Percentiles rank a stretch among this genome's conserved stretches.
Evolutionary conservation across 352 stramenopile genomes (phyloP).

Genomic region (Globisporangium uncinulatum): DNA sequence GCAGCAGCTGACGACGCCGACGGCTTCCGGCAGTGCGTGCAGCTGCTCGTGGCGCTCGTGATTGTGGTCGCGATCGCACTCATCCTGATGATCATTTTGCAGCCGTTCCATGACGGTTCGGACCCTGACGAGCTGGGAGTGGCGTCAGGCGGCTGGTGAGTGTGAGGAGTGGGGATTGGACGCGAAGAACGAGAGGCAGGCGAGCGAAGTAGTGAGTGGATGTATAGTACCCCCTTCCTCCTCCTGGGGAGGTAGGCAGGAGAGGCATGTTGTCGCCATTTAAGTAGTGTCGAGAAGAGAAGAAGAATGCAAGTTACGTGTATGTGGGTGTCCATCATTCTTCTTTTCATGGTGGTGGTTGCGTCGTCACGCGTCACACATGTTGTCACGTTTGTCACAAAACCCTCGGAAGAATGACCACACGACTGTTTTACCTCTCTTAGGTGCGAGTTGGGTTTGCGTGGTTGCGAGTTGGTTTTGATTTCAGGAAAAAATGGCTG

Average conservation of each 20-base stretch:
- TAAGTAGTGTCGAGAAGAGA: too few relatives aligned
- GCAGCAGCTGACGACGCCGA: slow-evolving; percentile 26
- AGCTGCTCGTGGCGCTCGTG: slow-evolving; percentile 69
- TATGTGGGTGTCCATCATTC: too few relatives aligned
- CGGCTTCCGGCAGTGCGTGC: slow-evolving; percentile 64
- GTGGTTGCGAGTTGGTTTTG: neutral
- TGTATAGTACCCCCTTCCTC: slow-evolving; percentile 9
- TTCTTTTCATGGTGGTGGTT: too few relatives aligned
- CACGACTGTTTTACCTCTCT: too few relatives aligned
- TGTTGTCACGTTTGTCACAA: too few relatives aligned
- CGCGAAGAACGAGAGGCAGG: slow-evolving; percentile 2
- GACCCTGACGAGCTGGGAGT: neutral
- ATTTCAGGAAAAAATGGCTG: slow-evolving; percentile 7
- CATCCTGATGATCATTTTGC: slow-evolving; percentile 66
- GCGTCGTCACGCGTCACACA: too few relatives aligned
- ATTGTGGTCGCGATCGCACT: slow-evolving; percentile 57
- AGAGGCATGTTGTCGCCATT: neutral
- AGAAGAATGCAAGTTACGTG: too few relatives aligned
- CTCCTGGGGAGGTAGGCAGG: too few relatives aligned
- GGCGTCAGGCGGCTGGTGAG: slow-evolving; percentile 1
- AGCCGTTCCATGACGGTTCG: slow-evolving; percentile 25
- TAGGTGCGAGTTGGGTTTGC: neutral
- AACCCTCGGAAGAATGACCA: too few relatives aligned
- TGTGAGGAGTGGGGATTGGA: neutral
- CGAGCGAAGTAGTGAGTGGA: neutral